phyloP scores from a whole-genome alignment of 2,329 filamentous ascomycete species.

The Thielaviopsis musarum region DNA sequence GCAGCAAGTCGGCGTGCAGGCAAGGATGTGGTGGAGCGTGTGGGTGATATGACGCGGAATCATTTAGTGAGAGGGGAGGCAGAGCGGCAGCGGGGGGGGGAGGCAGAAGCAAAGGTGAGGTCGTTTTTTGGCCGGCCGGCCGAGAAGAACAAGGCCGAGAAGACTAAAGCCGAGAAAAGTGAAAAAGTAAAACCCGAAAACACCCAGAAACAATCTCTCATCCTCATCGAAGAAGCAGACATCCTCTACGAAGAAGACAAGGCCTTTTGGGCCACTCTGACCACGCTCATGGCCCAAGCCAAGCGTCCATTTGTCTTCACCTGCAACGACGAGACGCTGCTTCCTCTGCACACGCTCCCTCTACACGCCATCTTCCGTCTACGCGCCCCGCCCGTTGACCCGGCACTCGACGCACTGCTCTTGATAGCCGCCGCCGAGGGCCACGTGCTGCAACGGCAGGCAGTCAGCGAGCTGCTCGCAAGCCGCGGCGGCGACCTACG shows the following conservation, averaged over 20 bases:
- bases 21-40: slow-evolving; percentile 75
- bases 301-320: slow-evolving; percentile 90
- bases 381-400: slow-evolving; percentile 42
- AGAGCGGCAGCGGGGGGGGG: slow-evolving; percentile 11
- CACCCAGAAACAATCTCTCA: slow-evolving; percentile 79
- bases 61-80: slow-evolving; percentile 53
- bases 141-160: slow-evolving; percentile 14
- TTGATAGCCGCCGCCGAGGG: slow-evolving; percentile 78
- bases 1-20: slow-evolving; percentile 67
- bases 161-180: slow-evolving; percentile 16
- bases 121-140: too few relatives aligned
- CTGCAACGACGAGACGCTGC: slow-evolving; percentile 76
- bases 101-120: slow-evolving; percentile 25
- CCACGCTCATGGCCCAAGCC: slow-evolving; percentile 62
- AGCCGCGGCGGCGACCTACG: slow-evolving; percentile 58
- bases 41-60: slow-evolving; percentile 94
- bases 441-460: slow-evolving; percentile 58
- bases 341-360: slow-evolving; percentile 59
- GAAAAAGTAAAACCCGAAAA: slow-evolving; percentile 19
- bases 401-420: slow-evolving; percentile 66
- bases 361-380: slow-evolving; percentile 76
- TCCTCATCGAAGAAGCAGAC: slow-evolving; percentile 86
- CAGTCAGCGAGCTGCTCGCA: slow-evolving; percentile 50
- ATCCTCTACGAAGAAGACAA: slow-evolving; percentile 90
- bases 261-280: slow-evolving; percentile 77